Percentiles rank a stretch among this genome's conserved stretches.
These are phyloP conservation scores for Umbellularia californica DNA, from an alignment of 164 flowering plant genomes.

Conservation along the genomic window DNA sequence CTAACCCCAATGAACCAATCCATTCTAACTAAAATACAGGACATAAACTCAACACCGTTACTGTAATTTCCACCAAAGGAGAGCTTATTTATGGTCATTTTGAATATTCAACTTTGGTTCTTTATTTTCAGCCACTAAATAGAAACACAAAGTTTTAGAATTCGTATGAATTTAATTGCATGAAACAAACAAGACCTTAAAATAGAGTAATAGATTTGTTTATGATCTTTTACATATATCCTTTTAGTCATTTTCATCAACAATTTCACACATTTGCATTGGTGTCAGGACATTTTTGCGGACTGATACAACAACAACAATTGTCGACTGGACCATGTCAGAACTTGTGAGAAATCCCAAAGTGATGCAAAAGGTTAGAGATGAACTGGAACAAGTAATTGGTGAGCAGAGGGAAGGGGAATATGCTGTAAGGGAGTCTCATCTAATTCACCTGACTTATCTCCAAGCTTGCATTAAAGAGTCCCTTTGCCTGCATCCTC, in stretches of 20 bases:
- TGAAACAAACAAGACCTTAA: not conserved
- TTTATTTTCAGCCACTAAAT: not conserved
- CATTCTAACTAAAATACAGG: too few species aligned
- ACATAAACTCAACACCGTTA: too few species aligned
- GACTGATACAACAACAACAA: constrained; percentile 15
- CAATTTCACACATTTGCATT: not conserved
- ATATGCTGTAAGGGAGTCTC: constrained; percentile 14
- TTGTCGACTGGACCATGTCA: constrained; percentile 27
- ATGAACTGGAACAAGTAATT: constrained; percentile 5
- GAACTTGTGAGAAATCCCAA: constrained; percentile 20
- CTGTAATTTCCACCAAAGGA: too few species aligned
- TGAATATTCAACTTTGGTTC: not conserved
- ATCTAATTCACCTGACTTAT: constrained; percentile 10
- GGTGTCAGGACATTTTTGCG: constrained; percentile 18
- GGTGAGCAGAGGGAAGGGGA: constrained; percentile 2
- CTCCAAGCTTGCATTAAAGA: constrained; percentile 25
- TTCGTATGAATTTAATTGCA: not conserved
- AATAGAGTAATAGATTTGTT: not conserved
- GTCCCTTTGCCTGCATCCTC: constrained; percentile 24
- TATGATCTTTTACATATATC: too few species aligned
- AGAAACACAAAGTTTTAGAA: not conserved
- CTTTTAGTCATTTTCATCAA: not conserved
- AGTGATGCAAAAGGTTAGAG: not conserved
- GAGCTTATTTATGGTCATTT: not conserved
- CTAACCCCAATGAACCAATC: too few species aligned